Evolutionary conservation across 306 rosid genomes (phyloP), one percentile per base, ranked within the genome.

Genomic region (Alnus glutinosa): DNA sequence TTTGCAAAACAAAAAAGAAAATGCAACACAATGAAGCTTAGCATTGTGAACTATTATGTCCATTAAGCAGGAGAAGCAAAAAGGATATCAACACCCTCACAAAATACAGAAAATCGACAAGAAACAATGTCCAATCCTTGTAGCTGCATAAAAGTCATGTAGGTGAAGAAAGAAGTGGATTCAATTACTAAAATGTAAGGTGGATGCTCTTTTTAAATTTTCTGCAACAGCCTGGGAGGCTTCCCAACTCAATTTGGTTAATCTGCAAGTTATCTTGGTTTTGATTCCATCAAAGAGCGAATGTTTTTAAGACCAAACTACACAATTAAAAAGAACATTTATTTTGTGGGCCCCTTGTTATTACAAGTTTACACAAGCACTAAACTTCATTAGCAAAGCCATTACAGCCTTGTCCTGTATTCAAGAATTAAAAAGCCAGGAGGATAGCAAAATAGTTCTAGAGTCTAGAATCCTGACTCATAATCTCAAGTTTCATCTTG

Each of bases 1-100:
- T 92, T 81, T 63, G 87, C 12, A 82, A 79, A 69, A 68, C 72
- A 67, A 79, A 66, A 57, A 81, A 74, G 63, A 64, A 58, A 71
- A 48, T n/a, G 30, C 23, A 80, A 39, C 9, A 78, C 46, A 51
- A 69, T 34, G 48, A 63, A 49, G 66, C 62, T 66, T 10, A 55
- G 36, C 54, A 55, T 23, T 59, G 44, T 55, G 10, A 32, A 51
- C 55, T 50, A 59, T 37, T 61, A 18, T 23, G 67, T 28, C 64
- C 61, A 37, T 62, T 4, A 50, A 51, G 67, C 68, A 79, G 23
- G 32, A 67, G 70, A 70, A 70, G 13, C 16, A 78, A 49, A 7
- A 78, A 42, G 77, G 44, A 50, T 13, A 70, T 30, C 55, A 48
- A 68, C 7, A 39, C 50, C 51, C 28, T 39, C 30, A 28, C 28